These are phyloP conservation scores for Paramecium sonneborni DNA, from an alignment of 73 alveolate species.

Conservation along the genomic window DNA sequence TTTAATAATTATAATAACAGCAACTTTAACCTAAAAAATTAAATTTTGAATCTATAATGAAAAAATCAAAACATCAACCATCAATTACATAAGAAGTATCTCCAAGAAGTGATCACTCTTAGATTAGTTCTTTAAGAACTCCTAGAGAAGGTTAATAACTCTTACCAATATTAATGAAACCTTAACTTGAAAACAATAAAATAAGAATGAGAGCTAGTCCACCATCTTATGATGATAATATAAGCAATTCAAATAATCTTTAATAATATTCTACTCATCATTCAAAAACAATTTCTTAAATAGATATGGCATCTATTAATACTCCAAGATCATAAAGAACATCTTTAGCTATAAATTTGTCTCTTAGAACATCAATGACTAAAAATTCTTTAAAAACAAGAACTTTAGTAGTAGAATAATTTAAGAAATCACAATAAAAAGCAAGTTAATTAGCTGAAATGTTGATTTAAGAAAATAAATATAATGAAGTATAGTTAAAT, in stretches of 20 bases:
- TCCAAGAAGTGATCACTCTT: not conserved
- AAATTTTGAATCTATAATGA: not conserved
- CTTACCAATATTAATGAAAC: too few species aligned
- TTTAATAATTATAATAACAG: not conserved
- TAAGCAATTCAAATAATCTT: too few species aligned
- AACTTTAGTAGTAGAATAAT: not conserved
- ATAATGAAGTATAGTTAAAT: not conserved
- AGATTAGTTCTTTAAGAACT: too few species aligned
- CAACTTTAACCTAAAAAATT: not conserved
- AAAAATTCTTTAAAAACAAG: not conserved
- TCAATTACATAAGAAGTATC: not conserved
- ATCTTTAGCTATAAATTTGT: not conserved
- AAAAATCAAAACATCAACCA: not conserved
- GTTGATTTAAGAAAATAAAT: constrained; percentile 16
- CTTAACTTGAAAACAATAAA: not conserved
- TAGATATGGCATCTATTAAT: not conserved
- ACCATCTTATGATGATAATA: too few species aligned
- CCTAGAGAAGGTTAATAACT: too few species aligned
- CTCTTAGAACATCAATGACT: not conserved
- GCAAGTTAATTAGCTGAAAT: not conserved
- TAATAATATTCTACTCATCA: too few species aligned
- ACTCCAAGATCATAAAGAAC: not conserved
- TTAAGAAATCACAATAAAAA: not conserved
- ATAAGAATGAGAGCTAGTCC: not conserved
- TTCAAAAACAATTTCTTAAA: too few species aligned